Evolutionary conservation across 2,329 filamentous ascomycete genomes (phyloP).

Genomic region (Talaromyces sp.): DNA sequence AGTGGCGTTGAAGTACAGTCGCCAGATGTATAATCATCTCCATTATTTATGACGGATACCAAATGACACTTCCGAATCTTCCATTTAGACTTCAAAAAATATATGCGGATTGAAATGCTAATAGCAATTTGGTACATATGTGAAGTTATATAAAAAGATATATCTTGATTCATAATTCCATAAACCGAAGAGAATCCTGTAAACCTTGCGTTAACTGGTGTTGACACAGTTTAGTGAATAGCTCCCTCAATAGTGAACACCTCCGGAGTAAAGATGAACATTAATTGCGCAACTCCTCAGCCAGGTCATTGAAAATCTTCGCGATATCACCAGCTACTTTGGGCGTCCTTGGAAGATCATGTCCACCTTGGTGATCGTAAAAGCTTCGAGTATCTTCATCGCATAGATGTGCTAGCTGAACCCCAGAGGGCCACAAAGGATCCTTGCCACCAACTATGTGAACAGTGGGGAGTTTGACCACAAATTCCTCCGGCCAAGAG

Average conservation of each 20-base stretch:
- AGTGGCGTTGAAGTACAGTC: background rate
- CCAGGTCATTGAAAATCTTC: background rate
- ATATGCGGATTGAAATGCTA: background rate
- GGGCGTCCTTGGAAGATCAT: constrained; percentile 41
- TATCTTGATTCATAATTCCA: background rate
- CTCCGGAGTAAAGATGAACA: background rate
- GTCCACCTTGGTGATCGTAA: constrained; percentile 42
- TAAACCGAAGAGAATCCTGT: background rate
- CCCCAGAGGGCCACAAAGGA: constrained; percentile 35
- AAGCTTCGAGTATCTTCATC: constrained; percentile 25
- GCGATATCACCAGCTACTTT: constrained; percentile 6
- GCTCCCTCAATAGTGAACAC: background rate
- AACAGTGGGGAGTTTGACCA: constrained; percentile 39
- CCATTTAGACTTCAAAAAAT: background rate
- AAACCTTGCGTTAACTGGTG: background rate
- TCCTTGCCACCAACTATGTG: constrained; percentile 43
- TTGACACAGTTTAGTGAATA: background rate
- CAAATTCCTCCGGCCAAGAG: background rate
- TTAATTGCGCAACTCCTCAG: background rate
- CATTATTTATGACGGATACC: background rate
- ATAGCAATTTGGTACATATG: background rate
- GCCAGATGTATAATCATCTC: background rate
- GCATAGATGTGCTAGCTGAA: constrained; percentile 39
- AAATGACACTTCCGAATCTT: background rate
- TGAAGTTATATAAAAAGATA: background rate